These are phyloP conservation scores for Pythium aristosporum DNA, from an alignment of 352 stramenopile genomes.

Conservation along the genomic window DNA sequence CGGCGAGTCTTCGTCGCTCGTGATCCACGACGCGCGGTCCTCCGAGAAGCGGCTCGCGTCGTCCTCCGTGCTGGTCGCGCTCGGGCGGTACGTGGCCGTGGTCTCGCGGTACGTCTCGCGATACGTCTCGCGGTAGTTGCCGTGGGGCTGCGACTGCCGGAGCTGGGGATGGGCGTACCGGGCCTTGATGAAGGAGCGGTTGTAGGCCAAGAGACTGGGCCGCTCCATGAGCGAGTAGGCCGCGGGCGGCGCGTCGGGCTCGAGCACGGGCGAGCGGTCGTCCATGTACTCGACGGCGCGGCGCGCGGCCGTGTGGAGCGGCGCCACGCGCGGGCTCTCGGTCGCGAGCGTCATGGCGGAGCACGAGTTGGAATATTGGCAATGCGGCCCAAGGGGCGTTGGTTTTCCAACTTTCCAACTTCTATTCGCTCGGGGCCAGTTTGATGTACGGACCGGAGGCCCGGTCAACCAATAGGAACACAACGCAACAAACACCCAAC, in stretches of 20 bases:
- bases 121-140: neutral
- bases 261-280: conserved; percentile 17
- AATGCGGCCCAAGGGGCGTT: neutral
- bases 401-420: neutral
- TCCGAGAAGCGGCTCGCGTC: conserved; percentile 11
- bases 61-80: conserved; percentile 5
- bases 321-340: conserved; percentile 16
- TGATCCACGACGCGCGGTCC: conserved; percentile 9
- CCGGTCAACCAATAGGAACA: neutral
- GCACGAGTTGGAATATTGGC: neutral
- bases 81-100: conserved; percentile 4
- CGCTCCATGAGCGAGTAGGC: neutral
- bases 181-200: conserved; percentile 8
- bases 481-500: neutral
- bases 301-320: conserved; percentile 18
- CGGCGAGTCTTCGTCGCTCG: conserved; percentile 24
- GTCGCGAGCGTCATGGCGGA: conserved; percentile 5
- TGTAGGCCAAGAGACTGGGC: conserved; percentile 17
- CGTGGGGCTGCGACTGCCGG: neutral
- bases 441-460: neutral
- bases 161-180: neutral
- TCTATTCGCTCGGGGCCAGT: neutral
- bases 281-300: conserved; percentile 25
- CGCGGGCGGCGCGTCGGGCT: conserved; percentile 1
- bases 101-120: neutral